Base-by-base conservation (phyloP, 2,329 filamentous ascomycete genomes). In the Penicillium thymicola region DNA sequence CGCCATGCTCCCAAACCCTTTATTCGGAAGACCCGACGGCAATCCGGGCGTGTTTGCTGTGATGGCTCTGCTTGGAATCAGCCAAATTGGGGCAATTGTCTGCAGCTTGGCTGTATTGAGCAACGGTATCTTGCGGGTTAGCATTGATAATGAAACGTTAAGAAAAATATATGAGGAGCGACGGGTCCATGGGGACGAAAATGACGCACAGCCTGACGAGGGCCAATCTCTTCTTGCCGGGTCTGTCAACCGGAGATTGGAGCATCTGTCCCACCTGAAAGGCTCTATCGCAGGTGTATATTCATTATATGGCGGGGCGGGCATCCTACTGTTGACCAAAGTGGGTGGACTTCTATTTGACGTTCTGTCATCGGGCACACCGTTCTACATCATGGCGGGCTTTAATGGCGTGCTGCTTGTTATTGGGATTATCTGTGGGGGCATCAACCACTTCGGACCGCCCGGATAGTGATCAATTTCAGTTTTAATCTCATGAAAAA, bases 251-350 rank as follows among this genome's bases (percentile, higher is more conserved):
- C 64, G 64, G 62, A 61, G 63, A 47, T 54, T 63, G 4, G 63
- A 70, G 40, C 72, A 75, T 25, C 69, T 79, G 46, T 75, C 79
- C n/a, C 76, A 83, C 44, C 82, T 97, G 51, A 97, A 97, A 76
- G 94, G 94, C 13, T 93, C 90, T 14, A 94, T 99, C 63, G 93
- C 94, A 0, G 94, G 94, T 2, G 88, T 97, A 1, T 99, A 99
- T 74, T 95, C 90, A 51, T 84, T 96, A 60, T 92, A 89, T 54
- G 94, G 94, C 11, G 94, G 93, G 14, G 89, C 86, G 0, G 94
- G 92, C 0, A 99, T 99, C 51, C 74, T 99, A 53, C 75, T 97
- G 5, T 81, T 99, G 16, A 97, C 94, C 0, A 99, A 99, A 75
- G 73, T 94, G 4, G 94, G 94, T 13, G 94, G 94, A 0, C 84